phyloP scores from a whole-genome alignment of 106 monocot species.

The Acanthochlamys bracteata region DNA sequence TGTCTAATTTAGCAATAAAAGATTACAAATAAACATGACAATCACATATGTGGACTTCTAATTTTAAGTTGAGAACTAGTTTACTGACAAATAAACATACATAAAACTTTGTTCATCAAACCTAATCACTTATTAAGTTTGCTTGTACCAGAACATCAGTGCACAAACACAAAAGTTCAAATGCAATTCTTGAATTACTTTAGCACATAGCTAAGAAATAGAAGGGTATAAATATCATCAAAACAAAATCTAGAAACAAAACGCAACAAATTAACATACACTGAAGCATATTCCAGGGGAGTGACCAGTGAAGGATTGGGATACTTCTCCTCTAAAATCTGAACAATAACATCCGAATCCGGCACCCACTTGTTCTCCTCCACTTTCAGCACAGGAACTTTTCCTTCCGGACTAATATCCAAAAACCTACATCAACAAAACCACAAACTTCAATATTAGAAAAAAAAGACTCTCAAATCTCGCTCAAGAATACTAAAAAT shows the following conservation, averaged over 20 bases:
- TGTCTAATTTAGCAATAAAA: no score
- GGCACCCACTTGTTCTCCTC: constrained; percentile 36
- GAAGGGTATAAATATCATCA: no score
- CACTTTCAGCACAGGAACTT: constrained; percentile 35
- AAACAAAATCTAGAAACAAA: not conserved
- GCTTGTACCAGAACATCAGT: no score
- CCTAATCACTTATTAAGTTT: no score
- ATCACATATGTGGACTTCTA: no score
- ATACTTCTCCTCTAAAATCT: constrained; percentile 59
- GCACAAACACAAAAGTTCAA: no score
- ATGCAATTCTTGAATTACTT: no score
- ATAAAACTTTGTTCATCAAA: no score
- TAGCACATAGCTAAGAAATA: no score
- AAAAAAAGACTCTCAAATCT: not conserved
- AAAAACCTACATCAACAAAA: constrained; percentile 19
- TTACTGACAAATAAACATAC: no score
- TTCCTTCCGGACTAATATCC: constrained; percentile 27
- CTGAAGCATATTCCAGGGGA: constrained; percentile 38
- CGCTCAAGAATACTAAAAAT: not conserved
- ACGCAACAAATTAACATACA: constrained; percentile 16
- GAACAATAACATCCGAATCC: constrained; percentile 61
- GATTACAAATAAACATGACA: no score
- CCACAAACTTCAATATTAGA: not conserved
- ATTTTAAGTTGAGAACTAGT: no score
- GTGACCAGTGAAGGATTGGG: constrained; percentile 47